Evolutionary conservation across 139 green algal species (phyloP).

Genomic region (Zygnema circumcarinatum): DNA sequence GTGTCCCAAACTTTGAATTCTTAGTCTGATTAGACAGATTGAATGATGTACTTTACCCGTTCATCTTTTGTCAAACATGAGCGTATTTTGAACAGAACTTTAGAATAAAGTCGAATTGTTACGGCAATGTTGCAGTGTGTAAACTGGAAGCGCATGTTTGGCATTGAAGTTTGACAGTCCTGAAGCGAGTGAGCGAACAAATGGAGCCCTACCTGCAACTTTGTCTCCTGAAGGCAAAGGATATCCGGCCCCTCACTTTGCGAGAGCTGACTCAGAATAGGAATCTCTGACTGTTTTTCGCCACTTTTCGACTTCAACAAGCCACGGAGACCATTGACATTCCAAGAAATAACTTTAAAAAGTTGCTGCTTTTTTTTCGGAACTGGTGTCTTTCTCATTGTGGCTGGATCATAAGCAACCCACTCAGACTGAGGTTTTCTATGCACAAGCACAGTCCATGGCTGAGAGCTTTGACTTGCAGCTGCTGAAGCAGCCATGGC

Average conservation of each 20-base stretch:
- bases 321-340: constrained; percentile 61
- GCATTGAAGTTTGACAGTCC: no score
- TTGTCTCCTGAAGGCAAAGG: constrained; percentile 65
- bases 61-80: no score
- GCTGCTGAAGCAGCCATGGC: not conserved
- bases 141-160: no score
- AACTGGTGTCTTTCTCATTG: constrained; percentile 32
- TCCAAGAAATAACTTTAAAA: constrained; percentile 54
- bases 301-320: constrained; percentile 53
- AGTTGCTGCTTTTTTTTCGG: constrained; percentile 18
- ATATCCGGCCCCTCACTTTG: constrained; percentile 56
- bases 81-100: no score
- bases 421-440: constrained; percentile 38
- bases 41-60: no score
- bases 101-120: no score
- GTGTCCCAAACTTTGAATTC: not conserved
- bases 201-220: constrained; percentile 65
- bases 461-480: constrained; percentile 9
- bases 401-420: constrained; percentile 46
- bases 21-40: no score
- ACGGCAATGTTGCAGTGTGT: no score
- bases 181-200: no score
- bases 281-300: constrained; percentile 18
- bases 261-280: constrained; percentile 25
- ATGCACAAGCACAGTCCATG: constrained; percentile 43